These are phyloP conservation scores for Erythrophleum ivorense DNA, from an alignment of 331 rosid genomes.

Conservation along the genomic window DNA sequence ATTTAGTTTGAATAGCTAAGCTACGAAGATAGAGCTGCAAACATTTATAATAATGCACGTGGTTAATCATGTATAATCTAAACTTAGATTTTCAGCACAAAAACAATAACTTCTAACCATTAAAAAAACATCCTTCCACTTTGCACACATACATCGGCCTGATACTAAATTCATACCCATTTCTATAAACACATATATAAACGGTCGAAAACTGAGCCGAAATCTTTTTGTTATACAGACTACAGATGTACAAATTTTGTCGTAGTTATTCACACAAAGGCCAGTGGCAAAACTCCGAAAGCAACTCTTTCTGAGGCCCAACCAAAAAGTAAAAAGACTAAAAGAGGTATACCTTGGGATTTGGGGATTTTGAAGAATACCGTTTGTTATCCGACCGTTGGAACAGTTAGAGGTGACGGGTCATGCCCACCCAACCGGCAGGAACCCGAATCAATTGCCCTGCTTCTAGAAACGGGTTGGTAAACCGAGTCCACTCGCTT, in stretches of 20 bases:
- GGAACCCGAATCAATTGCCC: conserved; percentile 54
- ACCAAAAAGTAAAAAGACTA: not conserved
- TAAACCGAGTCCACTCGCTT: conserved; percentile 52
- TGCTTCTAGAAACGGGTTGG: conserved; percentile 75
- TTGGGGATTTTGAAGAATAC: not conserved
- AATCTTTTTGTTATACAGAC: too few species aligned
- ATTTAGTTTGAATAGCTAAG: not conserved
- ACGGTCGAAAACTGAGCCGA: not conserved
- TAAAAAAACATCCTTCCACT: not conserved
- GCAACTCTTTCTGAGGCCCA: not conserved
- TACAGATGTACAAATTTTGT: not conserved
- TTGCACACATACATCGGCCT: not conserved
- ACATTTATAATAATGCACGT: not conserved
- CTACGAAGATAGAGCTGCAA: not conserved
- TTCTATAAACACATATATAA: not conserved
- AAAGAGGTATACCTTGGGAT: not conserved
- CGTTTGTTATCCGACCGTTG: conserved; percentile 55
- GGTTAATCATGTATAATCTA: not conserved
- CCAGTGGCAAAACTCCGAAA: not conserved
- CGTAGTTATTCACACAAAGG: not conserved
- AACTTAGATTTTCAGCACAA: not conserved
- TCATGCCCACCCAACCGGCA: conserved; percentile 17
- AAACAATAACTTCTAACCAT: not conserved
- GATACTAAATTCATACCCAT: not conserved
- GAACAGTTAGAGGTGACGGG: conserved; percentile 37